Percentiles rank a stretch among this genome's conserved stretches.
phyloP scores from a whole-genome alignment of 2,329 filamentous ascomycete genomes.

The Pezicula radicicola region DNA sequence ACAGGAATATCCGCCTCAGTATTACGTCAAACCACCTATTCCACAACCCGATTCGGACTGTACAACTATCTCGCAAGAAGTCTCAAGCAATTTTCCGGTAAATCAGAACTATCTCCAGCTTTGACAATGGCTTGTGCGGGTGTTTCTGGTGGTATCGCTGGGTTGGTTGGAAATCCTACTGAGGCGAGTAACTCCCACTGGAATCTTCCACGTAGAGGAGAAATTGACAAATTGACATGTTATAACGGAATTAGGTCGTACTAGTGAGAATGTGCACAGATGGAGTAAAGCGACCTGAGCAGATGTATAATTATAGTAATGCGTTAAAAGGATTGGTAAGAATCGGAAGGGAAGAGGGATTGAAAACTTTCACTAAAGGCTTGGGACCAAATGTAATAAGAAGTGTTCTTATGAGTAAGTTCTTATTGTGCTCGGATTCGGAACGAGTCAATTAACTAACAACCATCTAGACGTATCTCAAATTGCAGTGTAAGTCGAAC shows the following conservation, averaged over 20 bases:
- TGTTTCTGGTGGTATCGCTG: slow-evolving; percentile 37
- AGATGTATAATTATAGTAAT: slow-evolving; percentile 38
- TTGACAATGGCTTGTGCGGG: slow-evolving; percentile 37
- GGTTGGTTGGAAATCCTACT: slow-evolving; percentile 42
- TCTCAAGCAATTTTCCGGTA: slow-evolving; percentile 23
- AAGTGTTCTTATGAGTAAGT: slow-evolving; percentile 42
- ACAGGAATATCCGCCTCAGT: slow-evolving; percentile 41
- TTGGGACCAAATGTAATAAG: slow-evolving; percentile 37
- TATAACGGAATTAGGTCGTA: slow-evolving; percentile 25
- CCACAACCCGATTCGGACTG: slow-evolving; percentile 40
- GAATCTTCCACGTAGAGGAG: background rate
- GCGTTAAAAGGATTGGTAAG: slow-evolving; percentile 31
- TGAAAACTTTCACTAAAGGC: slow-evolving; percentile 35
- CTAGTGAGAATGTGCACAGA: slow-evolving; percentile 45
- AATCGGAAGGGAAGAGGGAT: slow-evolving; percentile 35
- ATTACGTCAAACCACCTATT: slow-evolving; percentile 41
- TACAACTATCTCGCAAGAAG: slow-evolving; percentile 34
- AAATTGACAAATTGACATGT: background rate
- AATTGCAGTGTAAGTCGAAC: slow-evolving; percentile 36
- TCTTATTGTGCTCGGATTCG: background rate
- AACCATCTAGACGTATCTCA: slow-evolving; percentile 36
- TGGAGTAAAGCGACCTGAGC: slow-evolving; percentile 33
- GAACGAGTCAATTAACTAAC: slow-evolving; percentile 2
- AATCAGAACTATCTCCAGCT: slow-evolving; percentile 27
- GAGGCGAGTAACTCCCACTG: slow-evolving; percentile 24